Conservation (phyloP, 202 grass and related monocot genomes). For the Sporobolus alterniflorus region DNA sequence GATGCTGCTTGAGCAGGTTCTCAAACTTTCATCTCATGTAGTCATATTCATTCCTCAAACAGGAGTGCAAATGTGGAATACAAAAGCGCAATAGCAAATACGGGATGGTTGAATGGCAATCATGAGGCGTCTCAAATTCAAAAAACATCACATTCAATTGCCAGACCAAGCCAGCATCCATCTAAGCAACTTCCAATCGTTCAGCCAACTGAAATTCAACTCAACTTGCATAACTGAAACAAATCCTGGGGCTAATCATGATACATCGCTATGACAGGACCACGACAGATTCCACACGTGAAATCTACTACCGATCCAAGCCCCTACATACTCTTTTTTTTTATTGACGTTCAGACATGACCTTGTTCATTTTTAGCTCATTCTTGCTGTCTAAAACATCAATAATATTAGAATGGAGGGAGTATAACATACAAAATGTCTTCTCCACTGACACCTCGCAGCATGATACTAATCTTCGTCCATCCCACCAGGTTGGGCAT, state of each 20-base stretch:
- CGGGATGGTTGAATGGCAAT: no score
- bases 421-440: conserved; percentile 18
- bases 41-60: no score
- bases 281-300: not conserved
- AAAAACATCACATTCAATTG: not conserved
- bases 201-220: not conserved
- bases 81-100: no score
- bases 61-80: no score
- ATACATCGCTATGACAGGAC: not conserved
- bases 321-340: conserved; percentile 45
- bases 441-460: not conserved
- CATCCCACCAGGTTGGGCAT: conserved; percentile 58
- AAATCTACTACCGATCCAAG: conserved; percentile 40
- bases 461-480: conserved; percentile 68
- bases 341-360: no score
- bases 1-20: no score
- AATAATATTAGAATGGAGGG: no score
- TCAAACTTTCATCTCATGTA: no score
- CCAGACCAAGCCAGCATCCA: not conserved
- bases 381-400: no score
- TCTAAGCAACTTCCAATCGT: not conserved
- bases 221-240: not conserved
- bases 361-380: no score
- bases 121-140: no score
- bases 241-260: not conserved